Base-by-base conservation (phyloP, 257 asterid genomes). In the Fraxinus excelsior region DNA sequence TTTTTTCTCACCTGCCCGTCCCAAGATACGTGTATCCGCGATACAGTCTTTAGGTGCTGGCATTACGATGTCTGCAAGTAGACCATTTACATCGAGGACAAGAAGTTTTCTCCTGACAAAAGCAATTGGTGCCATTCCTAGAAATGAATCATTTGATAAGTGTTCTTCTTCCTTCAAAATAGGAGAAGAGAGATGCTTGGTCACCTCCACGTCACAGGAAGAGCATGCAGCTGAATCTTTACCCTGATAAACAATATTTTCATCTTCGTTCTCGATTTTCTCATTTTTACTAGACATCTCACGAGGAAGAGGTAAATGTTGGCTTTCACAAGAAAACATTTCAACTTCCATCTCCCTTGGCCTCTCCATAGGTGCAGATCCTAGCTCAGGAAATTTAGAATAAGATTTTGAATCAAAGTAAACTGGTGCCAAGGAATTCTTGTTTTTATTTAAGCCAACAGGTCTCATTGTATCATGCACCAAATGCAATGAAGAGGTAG, bases 51-150 rank as follows among this genome's bases (percentile, higher is more conserved):
- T 85, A 66, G 99, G 98, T 60, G 89, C 85, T 76, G 98, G 96
- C 88, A 78, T 72, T 29, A 95, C 86, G 73, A 95, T 84, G 82
- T 88, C 81, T 14, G 97, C 98, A 76, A 93, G 96, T 82, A 95
- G 81, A 78, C 99, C 99, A 86, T 95, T 95, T 44, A 95, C 80
- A 81, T 93, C 99, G 80, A 95, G 98, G 80, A 95, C 92, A 79
- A 95, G 82, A 79, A 95, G 99, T 77, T 90, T 95, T 80, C 87
- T 85, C 85, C 74, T 85, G 49, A 65, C 8, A 62, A 87, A 75
- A 76, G 74, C 77, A 29, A 38, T 3, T 4, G 46, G 72, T 72
- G 78, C 44, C 73, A 64, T 73, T 70, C 69, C 75, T 65, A 84
- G 82, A 69, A 46, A 80, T 44, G 78, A 79, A 72, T 72, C 74